phyloP scores from a whole-genome alignment of 345 rosid species.

The Gossypium ekmanianum region DNA sequence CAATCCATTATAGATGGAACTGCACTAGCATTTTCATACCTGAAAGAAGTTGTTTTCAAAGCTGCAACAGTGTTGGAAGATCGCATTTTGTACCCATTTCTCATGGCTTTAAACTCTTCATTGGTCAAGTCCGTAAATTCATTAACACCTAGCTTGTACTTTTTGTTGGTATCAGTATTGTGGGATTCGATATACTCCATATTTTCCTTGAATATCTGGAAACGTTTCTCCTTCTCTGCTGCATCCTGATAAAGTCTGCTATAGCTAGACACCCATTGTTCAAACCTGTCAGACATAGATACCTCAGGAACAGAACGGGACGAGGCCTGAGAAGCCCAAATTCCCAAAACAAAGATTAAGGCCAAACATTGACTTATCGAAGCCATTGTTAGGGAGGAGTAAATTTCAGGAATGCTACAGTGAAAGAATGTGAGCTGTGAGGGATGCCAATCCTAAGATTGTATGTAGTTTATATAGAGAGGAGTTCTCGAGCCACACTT shows the following conservation, averaged over 20 bases:
- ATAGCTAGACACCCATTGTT: conserved; percentile 11
- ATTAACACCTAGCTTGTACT: conserved; percentile 31
- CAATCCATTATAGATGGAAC: conserved; percentile 34
- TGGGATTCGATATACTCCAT: conserved; percentile 13
- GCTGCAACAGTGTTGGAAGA: neutral
- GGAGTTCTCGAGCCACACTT: neutral
- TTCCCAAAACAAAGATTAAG: conserved; percentile 13
- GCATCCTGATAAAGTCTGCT: conserved; percentile 2
- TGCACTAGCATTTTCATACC: conserved; percentile 9
- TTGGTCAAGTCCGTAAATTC: conserved; percentile 34
- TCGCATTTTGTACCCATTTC: conserved; percentile 24
- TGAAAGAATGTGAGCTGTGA: neutral
- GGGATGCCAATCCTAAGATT: neutral
- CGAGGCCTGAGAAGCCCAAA: conserved; percentile 14
- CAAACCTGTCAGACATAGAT: conserved; percentile 17
- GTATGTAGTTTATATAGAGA: conserved; percentile 9
- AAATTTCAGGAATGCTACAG: neutral
- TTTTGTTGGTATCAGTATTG: conserved; percentile 4
- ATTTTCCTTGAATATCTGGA: conserved; percentile 17
- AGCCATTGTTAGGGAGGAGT: neutral
- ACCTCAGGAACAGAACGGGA: conserved; percentile 16
- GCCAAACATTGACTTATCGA: neutral
- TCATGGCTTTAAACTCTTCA: conserved; percentile 31
- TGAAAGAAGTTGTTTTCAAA: neutral
- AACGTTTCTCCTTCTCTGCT: conserved; percentile 10